phyloP scores from a whole-genome alignment of 371 early-diverging fungal genomes.

The Mucor indicus region DNA sequence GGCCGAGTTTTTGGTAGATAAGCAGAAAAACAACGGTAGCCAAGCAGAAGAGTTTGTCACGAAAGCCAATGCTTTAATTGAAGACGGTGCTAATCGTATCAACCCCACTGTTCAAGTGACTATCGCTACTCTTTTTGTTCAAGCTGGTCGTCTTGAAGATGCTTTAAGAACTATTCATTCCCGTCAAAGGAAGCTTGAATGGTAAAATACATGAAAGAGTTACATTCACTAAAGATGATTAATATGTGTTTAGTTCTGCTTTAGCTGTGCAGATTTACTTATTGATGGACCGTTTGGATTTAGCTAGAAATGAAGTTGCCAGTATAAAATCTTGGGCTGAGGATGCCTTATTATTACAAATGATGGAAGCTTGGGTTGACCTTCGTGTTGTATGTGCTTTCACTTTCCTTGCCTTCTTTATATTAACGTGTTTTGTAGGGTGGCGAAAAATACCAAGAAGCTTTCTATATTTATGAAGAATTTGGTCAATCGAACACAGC shows the following conservation, averaged over 20 bases:
- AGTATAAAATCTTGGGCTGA: constrained; percentile 82
- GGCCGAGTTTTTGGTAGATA: constrained; percentile 50
- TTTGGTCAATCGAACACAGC: constrained; percentile 74
- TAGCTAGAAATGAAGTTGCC: constrained; percentile 81
- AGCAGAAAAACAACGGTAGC: constrained; percentile 22
- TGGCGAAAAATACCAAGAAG: constrained; percentile 81
- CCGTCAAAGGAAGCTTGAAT: constrained; percentile 78
- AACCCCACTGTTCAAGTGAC: constrained; percentile 47
- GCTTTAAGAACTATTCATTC: constrained; percentile 65
- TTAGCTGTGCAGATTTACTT: constrained; percentile 79
- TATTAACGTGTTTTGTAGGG: constrained; percentile 55
- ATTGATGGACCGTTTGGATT: constrained; percentile 78
- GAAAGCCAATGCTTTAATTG: constrained; percentile 42
- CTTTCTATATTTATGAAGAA: constrained; percentile 93
- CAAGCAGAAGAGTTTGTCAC: constrained; percentile 26
- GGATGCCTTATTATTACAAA: constrained; percentile 87
- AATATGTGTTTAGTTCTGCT: constrained; percentile 59
- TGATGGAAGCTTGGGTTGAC: constrained; percentile 91
- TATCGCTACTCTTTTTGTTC: constrained; percentile 41
- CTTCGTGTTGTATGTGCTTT: constrained; percentile 53
- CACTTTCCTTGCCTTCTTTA: neutral
- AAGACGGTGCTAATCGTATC: constrained; percentile 42
- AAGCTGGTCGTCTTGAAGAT: constrained; percentile 44
- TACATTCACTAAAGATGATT: too few relatives aligned
- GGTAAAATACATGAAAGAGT: constrained; percentile 48